Evolutionary conservation across 2,329 filamentous ascomycete genomes (phyloP).

Genomic region (Pseudopithomyces chartarum): DNA sequence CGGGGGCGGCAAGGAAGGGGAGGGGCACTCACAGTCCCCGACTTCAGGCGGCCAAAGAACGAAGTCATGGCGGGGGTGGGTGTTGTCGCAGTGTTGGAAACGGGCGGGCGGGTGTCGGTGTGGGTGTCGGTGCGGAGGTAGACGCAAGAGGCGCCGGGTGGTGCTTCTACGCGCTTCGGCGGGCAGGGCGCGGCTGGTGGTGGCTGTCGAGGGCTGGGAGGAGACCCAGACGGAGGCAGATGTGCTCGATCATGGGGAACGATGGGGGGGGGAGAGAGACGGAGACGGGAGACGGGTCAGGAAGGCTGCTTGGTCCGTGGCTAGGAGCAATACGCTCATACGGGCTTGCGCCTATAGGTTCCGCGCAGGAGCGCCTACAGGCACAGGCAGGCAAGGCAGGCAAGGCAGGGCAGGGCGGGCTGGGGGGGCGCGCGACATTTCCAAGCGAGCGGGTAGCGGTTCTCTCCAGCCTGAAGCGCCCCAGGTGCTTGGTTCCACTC

Average conservation of each 20-base stretch:
- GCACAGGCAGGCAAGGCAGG: too few species aligned
- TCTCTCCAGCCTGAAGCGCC: background rate
- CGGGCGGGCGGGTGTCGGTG: slow-evolving; percentile 13
- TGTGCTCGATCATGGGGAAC: slow-evolving; percentile 1
- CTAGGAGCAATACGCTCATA: slow-evolving; percentile 5
- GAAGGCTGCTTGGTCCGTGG: slow-evolving; percentile 7
- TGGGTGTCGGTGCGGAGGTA: slow-evolving; percentile 14
- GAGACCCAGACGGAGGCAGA: background rate
- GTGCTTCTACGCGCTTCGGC: slow-evolving; percentile 7
- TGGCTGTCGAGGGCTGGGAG: background rate
- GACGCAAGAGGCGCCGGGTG: slow-evolving; percentile 10
- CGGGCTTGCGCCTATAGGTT: too few species aligned
- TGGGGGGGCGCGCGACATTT: background rate
- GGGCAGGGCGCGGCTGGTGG: background rate
- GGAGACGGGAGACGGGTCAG: background rate
- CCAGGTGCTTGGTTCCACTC: background rate
- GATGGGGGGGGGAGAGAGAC: slow-evolving; percentile 6
- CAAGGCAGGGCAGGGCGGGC: too few species aligned
- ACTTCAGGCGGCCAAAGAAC: slow-evolving; percentile 61
- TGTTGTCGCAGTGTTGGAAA: slow-evolving; percentile 2
- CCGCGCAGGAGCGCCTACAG: too few species aligned
- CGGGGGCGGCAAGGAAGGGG: slow-evolving; percentile 9
- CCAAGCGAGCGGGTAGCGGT: slow-evolving; percentile 2
- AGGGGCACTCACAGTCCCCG: slow-evolving; percentile 49
- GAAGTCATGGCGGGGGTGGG: slow-evolving; percentile 50